A percentile compares a stretch with the other conserved stretches of the same genome.
Evolutionary conservation across 2,329 filamentous ascomycete genomes (phyloP).

Genomic region (Epichloe baconii): DNA sequence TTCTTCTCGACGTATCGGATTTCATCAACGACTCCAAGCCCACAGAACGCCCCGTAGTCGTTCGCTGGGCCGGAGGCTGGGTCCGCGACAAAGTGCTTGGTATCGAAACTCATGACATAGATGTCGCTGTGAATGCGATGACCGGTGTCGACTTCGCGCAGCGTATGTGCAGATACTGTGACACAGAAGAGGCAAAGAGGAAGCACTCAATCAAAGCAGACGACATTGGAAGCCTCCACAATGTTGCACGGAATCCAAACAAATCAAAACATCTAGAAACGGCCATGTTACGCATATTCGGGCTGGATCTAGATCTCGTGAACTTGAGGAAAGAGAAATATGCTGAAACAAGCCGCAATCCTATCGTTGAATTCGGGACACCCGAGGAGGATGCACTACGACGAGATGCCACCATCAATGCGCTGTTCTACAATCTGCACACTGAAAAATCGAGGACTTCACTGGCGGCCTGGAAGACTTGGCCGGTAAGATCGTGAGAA

Average conservation of each 20-base stretch:
- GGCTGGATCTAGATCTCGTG: slow-evolving; percentile 54
- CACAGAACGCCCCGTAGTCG: slow-evolving; percentile 41
- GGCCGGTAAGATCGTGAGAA: slow-evolving; percentile 58
- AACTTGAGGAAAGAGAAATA: slow-evolving; percentile 91
- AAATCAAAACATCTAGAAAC: slow-evolving; percentile 11
- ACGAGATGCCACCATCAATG: slow-evolving; percentile 87
- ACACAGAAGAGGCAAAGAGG: slow-evolving; percentile 11
- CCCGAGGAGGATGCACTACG: slow-evolving; percentile 80
- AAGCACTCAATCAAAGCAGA: slow-evolving; percentile 3
- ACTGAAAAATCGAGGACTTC: slow-evolving; percentile 73
- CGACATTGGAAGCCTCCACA: slow-evolving; percentile 4
- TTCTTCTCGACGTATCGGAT: slow-evolving; percentile 70
- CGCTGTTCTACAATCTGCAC: slow-evolving; percentile 88
- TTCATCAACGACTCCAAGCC: slow-evolving; percentile 38
- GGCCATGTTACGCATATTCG: slow-evolving; percentile 7
- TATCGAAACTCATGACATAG: slow-evolving; percentile 64
- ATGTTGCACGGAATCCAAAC: slow-evolving; percentile 7
- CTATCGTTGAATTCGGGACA: slow-evolving; percentile 62
- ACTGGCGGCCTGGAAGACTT: slow-evolving; percentile 70
- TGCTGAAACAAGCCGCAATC: slow-evolving; percentile 42
- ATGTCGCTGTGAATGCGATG: slow-evolving; percentile 76
- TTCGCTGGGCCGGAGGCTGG: slow-evolving; percentile 79
- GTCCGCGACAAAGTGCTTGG: slow-evolving; percentile 73
- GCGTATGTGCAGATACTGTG: slow-evolving; percentile 55
- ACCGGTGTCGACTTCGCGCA: slow-evolving; percentile 66